Evolutionary conservation across 805 yeast species (phyloP).

Genomic region (Kodamaea laetipori): DNA sequence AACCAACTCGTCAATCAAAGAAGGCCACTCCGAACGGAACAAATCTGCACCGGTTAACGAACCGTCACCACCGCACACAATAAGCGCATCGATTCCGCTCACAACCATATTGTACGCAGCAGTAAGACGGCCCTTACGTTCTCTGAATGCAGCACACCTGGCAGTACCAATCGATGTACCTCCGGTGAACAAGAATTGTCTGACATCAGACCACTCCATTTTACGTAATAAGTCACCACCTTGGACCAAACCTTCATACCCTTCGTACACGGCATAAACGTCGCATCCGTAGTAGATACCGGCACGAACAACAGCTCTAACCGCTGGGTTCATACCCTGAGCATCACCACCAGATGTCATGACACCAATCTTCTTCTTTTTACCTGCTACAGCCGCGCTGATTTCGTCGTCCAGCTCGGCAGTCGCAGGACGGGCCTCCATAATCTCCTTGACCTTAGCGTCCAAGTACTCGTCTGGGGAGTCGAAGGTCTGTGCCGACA

Average conservation of each 20-base stretch:
- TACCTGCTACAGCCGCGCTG: neutral
- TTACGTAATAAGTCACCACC: slow-evolving; percentile 64
- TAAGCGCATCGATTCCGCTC: slow-evolving; percentile 74
- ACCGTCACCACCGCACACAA: slow-evolving; percentile 86
- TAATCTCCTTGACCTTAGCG: slow-evolving; percentile 24
- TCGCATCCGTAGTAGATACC: slow-evolving; percentile 66
- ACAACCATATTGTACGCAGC: slow-evolving; percentile 68
- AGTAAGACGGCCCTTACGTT: slow-evolving; percentile 61
- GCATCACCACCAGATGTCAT: slow-evolving; percentile 86
- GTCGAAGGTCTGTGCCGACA: slow-evolving; percentile 21
- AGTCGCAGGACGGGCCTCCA: slow-evolving; percentile 16
- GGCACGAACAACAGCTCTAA: slow-evolving; percentile 70
- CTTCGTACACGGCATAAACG: slow-evolving; percentile 70
- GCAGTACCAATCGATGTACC: slow-evolving; percentile 84
- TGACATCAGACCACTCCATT: slow-evolving; percentile 73
- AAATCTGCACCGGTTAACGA: slow-evolving; percentile 81
- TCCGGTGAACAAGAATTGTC: slow-evolving; percentile 69
- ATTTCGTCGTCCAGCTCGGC: slow-evolving; percentile 1
- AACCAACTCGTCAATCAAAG: slow-evolving; percentile 59
- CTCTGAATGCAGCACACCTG: slow-evolving; percentile 66
- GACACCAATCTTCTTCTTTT: slow-evolving; percentile 57
- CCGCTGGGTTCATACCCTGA: slow-evolving; percentile 80
- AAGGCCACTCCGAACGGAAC: slow-evolving; percentile 78
- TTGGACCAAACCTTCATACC: slow-evolving; percentile 69
- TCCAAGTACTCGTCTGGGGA: slow-evolving; percentile 33